Conservation (phyloP, 2,329 filamentous ascomycete species). For the Cryphonectria nitschkei region DNA sequence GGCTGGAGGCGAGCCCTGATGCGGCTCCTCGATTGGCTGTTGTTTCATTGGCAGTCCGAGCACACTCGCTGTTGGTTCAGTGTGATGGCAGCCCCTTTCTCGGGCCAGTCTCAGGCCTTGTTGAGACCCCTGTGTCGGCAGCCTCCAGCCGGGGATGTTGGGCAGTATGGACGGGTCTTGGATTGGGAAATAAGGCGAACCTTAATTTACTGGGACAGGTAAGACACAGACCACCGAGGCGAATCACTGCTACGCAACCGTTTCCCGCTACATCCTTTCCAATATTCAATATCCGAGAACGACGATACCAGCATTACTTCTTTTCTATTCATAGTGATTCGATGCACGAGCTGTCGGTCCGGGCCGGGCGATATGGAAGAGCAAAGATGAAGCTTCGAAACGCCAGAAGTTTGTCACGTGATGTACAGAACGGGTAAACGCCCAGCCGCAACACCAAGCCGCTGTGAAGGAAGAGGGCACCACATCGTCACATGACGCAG, state of each 20-base stretch:
- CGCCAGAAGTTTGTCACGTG: conserved; percentile 21
- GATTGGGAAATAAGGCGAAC: neutral
- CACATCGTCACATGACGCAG: conserved; percentile 25
- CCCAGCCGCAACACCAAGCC: neutral
- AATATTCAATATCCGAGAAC: neutral
- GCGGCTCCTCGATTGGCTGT: neutral
- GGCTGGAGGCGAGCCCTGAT: neutral
- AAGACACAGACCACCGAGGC: neutral
- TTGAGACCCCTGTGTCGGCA: neutral
- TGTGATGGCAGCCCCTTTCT: neutral
- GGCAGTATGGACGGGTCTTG: neutral
- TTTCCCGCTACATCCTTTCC: neutral
- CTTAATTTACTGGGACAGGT: neutral
- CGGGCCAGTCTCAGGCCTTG: neutral
- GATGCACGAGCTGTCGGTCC: neutral
- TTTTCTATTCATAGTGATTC: neutral
- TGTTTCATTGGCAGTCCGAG: neutral
- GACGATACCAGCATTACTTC: neutral
- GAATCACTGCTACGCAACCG: neutral
- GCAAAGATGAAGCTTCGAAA: neutral
- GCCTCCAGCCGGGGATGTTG: neutral
- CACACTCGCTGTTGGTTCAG: neutral
- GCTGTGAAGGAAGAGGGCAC: conserved; percentile 17
- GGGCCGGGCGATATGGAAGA: neutral
- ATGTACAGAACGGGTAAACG: conserved; percentile 17